phyloP scores from a whole-genome alignment of 495 filamentous ascomycete genomes.

The Xylaria venustula region DNA sequence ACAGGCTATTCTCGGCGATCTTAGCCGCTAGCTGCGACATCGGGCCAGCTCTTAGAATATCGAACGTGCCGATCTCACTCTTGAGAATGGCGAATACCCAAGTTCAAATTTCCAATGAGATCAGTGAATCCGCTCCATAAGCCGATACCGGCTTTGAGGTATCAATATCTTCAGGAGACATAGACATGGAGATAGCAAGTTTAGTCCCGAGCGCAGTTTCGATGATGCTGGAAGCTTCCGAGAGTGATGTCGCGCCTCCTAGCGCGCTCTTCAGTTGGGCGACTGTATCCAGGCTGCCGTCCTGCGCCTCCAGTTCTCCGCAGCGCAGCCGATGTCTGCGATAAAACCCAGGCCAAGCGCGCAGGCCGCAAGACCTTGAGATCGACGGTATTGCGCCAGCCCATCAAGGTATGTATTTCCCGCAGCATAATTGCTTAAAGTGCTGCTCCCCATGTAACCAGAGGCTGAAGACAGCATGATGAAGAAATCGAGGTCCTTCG shows the following conservation, averaged over 20 bases:
- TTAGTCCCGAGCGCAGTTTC: conserved; percentile 14
- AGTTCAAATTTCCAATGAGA: conserved; percentile 35
- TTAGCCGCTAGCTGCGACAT: too few relatives aligned
- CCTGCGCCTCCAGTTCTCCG: background rate
- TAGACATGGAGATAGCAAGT: conserved; percentile 21
- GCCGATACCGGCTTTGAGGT: conserved; percentile 16
- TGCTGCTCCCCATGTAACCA: conserved; percentile 41
- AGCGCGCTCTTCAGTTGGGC: background rate
- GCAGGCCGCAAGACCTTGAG: conserved; percentile 33
- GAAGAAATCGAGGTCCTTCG: conserved; percentile 45
- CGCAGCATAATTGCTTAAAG: conserved; percentile 47
- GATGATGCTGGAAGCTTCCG: conserved; percentile 10
- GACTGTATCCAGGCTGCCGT: too few relatives aligned
- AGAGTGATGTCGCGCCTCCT: conserved; percentile 15
- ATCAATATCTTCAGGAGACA: conserved; percentile 29
- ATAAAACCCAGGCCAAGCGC: conserved; percentile 49
- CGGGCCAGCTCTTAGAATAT: too few relatives aligned
- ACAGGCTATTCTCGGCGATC: too few relatives aligned
- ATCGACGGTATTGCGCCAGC: conserved; percentile 25
- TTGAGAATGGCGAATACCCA: conserved; percentile 16
- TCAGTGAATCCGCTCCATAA: conserved; percentile 37
- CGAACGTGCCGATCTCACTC: too few relatives aligned
- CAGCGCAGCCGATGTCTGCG: conserved; percentile 31
- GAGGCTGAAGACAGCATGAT: conserved; percentile 53
- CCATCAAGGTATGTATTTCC: conserved; percentile 43